Percentiles rank a stretch among this genome's conserved stretches.
Evolutionary conservation across 2,329 filamentous ascomycete species (phyloP).

Genomic region (Gremmenia infestans): DNA sequence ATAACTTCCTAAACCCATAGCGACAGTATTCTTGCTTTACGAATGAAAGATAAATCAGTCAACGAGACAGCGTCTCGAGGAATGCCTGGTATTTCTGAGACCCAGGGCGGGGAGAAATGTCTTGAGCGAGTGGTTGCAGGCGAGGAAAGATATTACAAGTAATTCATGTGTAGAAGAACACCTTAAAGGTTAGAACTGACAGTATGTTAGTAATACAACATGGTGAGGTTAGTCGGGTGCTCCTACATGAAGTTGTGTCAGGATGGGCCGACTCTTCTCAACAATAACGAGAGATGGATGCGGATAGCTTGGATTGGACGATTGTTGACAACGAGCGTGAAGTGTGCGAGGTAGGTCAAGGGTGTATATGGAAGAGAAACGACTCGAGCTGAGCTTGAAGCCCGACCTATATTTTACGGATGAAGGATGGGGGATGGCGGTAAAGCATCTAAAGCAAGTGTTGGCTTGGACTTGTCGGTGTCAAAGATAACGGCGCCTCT

Average conservation of each 20-base stretch:
- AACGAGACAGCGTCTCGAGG: slow-evolving; percentile 11
- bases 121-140: slow-evolving; percentile 26
- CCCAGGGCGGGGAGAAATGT: background rate
- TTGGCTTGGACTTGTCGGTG: too few relatives aligned
- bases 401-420: background rate
- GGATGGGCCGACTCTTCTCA: background rate
- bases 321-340: slow-evolving; percentile 4
- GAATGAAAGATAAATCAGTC: slow-evolving; percentile 5
- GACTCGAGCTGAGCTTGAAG: background rate
- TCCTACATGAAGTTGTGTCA: slow-evolving; percentile 10
- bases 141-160: slow-evolving; percentile 13
- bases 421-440: background rate
- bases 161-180: slow-evolving; percentile 17
- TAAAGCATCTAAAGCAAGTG: too few relatives aligned
- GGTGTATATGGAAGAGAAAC: slow-evolving; percentile 2
- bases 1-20: slow-evolving; percentile 58
- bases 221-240: background rate
- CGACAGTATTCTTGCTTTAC: slow-evolving; percentile 22
- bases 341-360: background rate
- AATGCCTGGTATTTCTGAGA: slow-evolving; percentile 1
- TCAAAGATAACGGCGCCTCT: too few relatives aligned
- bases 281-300: background rate
- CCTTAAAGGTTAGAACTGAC: slow-evolving; percentile 5
- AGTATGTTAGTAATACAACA: slow-evolving; percentile 5
- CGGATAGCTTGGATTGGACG: background rate